Evolutionary conservation across 176 grass and related monocot species (phyloP), one percentile per base, ranked within the genome.

Genomic region (Chrysopogon serrulatus): DNA sequence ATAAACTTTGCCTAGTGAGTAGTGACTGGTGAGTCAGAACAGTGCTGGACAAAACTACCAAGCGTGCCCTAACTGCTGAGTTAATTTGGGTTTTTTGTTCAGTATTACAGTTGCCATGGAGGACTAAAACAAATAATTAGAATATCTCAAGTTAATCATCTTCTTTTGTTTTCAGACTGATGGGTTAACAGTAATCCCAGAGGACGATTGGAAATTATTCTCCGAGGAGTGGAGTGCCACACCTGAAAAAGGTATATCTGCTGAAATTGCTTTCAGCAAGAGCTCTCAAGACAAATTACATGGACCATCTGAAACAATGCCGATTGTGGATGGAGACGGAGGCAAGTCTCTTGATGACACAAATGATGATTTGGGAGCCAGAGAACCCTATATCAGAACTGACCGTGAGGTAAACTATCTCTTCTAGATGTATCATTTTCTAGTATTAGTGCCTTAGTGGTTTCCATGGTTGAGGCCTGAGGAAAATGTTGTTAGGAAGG

Each of bases 141-240:
- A 77, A 62, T 10, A 62, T 31, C 51, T 48, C 24, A 77, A 19
- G 17, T 80, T 77, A 79, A 83, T 79, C 57, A 30, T 83, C 30
- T 63, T 83, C 60, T 33, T 76, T 67, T 82, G 75, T 88, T 85
- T 84, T 74, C 96, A 99, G 96, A 91, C 77, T 81, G 88, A 96
- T 75, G 96, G 96, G 39, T 85, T 96, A 83, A 84, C 80, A 68
- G 91, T 99, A 31, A 94, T 99, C 82, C 57, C 84, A 27, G 91
- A 90, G 82, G 65, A 66, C 54, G 91, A 99, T 87, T 96, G 96
- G 96, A 53, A 54, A 40, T 77, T 87, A 85, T 99, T 99, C 76
- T 99, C 83, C 56, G 93, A 99, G 76, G 96, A 99, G 77, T 99
- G 96, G 96, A 94, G 68, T 73, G 87, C 83, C 42, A 65, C 53